Evolutionary conservation across 306 rosid genomes (phyloP).

Genomic region (Rosa multiflora): DNA sequence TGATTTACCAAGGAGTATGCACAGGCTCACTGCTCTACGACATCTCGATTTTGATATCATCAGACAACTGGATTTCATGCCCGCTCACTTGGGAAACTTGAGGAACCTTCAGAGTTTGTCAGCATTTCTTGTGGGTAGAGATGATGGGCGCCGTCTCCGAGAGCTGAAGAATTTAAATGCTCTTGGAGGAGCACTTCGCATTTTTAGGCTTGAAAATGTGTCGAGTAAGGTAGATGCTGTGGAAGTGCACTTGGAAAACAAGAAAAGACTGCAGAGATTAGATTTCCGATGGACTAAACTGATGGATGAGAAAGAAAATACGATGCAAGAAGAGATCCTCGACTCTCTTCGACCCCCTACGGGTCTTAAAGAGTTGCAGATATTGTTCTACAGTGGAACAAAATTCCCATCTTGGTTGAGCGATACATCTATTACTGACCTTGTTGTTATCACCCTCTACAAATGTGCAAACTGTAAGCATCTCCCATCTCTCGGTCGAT

Average conservation of each 20-base stretch:
- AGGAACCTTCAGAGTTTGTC: background rate
- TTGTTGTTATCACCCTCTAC: constrained; percentile 4
- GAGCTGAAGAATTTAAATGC: constrained; percentile 9
- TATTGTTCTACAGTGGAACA: constrained; percentile 11
- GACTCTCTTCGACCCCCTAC: constrained; percentile 13
- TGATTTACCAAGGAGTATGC: constrained; percentile 13
- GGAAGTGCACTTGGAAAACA: background rate
- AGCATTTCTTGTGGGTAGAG: background rate
- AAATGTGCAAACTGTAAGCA: constrained; percentile 11
- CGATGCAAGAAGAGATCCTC: constrained; percentile 8
- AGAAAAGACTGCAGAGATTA: background rate
- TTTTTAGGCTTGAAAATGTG: constrained; percentile 20
- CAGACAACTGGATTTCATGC: background rate
- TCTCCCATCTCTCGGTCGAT: constrained; percentile 22
- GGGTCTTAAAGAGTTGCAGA: constrained; percentile 2
- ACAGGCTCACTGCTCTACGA: constrained; percentile 10
- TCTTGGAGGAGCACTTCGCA: constrained; percentile 21
- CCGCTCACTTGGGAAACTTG: background rate
- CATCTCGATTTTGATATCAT: constrained; percentile 26
- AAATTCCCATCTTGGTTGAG: constrained; percentile 23
- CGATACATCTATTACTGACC: background rate
- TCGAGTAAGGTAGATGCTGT: constrained; percentile 2
- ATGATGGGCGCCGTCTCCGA: constrained; percentile 2
- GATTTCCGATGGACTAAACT: constrained; percentile 14
- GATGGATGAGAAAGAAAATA: background rate